Evolutionary conservation across 164 flowering plant species (phyloP), one percentile per base, ranked within the genome.

Genomic region (Liriodendron chinense): DNA sequence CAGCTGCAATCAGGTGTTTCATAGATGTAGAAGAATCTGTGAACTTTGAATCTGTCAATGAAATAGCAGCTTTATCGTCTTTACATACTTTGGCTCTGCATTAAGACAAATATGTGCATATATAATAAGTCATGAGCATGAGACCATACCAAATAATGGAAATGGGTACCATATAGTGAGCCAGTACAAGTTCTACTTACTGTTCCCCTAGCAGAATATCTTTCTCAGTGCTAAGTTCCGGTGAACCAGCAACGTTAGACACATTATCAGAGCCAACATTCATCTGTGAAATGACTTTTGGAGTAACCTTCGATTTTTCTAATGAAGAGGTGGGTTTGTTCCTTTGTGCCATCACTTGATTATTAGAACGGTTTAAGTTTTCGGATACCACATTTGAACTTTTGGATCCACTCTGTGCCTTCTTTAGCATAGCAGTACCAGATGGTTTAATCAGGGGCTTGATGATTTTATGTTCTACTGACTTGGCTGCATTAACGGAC

Each of bases 1-100:
- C 99, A 79, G 88, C 97, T 56, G 98, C 98, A 84, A 96, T 96
- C 21, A 95, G 98, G 84, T 90, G 84, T 81, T 80, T 93, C 91
- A 95, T 91, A 57, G 99, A 88, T 75, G 76, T 78, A 61, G 28
- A 84, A 71, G 97, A 85, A 71, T 93, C 93, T 28, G 81, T 70
- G 68, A 75, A 74, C 77, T 79, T 88, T 70, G 84, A 74, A 69
- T 87, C 91, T 50, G 73, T 26, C 67, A 76, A 61, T 66, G 81
- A 81, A 79, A 72, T 75, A 64, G 47, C 28, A 49, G 78, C 53
- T 79, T 78, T 84, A 73, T 83, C 87, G 26, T 84, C 89, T 74
- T 75, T 82, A 53, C 10, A 68, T 78, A 64, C 76, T 66, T 87
- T 89, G 63, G 76, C 28, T 77, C 93, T 90, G 83, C 53, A 73